phyloP scores from a whole-genome alignment of 1,284 basidiomycete species.

The Leccinum griseonigrum region DNA sequence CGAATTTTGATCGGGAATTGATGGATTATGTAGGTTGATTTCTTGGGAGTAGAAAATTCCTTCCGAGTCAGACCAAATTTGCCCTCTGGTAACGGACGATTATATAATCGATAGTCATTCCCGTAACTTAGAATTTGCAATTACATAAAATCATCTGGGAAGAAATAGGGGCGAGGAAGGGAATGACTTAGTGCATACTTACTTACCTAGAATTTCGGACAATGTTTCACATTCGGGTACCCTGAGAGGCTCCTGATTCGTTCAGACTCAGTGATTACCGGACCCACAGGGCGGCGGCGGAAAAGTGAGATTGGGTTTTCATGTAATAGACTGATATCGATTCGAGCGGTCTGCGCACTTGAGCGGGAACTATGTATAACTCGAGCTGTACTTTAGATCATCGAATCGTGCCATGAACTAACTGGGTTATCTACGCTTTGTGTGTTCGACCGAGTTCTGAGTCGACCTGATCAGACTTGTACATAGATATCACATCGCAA shows the following conservation, averaged over 20 bases:
- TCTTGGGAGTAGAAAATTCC: neutral
- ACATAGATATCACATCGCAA: constrained; percentile 14
- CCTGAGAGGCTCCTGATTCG: too few species aligned
- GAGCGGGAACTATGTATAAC: neutral
- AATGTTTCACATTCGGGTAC: too few species aligned
- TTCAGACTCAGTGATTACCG: too few species aligned
- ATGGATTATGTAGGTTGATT: constrained; percentile 24
- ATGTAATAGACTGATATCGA: neutral
- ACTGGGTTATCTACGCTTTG: neutral
- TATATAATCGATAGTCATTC: neutral
- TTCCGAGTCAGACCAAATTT: neutral
- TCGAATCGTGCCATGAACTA: neutral
- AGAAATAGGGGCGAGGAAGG: neutral
- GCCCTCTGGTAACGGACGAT: neutral
- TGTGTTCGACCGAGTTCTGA: neutral
- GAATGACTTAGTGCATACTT: too few species aligned
- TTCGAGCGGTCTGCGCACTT: neutral
- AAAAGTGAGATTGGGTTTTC: neutral
- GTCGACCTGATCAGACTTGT: neutral
- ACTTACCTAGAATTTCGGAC: too few species aligned
- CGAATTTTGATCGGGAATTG: constrained; percentile 21
- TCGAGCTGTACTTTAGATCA: neutral
- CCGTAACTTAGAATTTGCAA: neutral
- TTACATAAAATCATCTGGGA: too few species aligned
- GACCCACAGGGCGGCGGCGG: too few species aligned